A percentile compares a stretch with the other conserved stretches of the same genome.
Conservation (phyloP, 2,329 filamentous ascomycete genomes). For the Botrytis deweyae region DNA sequence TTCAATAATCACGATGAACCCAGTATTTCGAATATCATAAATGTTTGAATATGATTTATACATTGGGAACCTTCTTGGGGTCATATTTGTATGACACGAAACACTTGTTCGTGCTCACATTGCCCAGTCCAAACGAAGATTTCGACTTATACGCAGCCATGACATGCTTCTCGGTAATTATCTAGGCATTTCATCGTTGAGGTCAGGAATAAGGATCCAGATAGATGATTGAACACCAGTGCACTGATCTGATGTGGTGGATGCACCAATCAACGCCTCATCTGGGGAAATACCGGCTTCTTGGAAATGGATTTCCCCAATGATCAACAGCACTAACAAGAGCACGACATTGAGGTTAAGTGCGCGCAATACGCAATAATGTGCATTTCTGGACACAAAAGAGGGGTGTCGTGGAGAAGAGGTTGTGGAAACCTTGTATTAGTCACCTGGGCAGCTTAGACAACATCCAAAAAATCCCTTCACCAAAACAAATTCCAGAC, state of each 20-base stretch:
- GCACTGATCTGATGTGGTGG: not conserved
- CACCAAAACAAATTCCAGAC: no score
- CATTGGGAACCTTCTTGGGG: not conserved
- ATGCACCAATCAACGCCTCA: not conserved
- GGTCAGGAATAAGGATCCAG: not conserved
- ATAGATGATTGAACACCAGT: not conserved
- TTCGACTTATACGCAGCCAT: not conserved
- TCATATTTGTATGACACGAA: not conserved
- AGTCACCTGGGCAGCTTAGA: not conserved
- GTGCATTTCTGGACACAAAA: not conserved
- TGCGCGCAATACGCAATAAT: not conserved
- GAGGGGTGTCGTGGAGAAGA: not conserved
- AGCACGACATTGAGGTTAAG: conserved; percentile 7
- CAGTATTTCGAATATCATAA: not conserved
- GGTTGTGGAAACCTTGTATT: not conserved
- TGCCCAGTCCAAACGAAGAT: not conserved
- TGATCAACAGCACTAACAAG: not conserved
- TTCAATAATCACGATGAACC: not conserved
- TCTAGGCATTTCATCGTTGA: not conserved
- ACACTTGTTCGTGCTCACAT: not conserved
- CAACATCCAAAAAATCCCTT: not conserved
- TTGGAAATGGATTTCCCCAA: not conserved
- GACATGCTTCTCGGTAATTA: not conserved
- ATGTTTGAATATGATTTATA: not conserved
- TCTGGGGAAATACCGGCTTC: not conserved